Base-by-base conservation (phyloP, 768 basidiomycete species). In the Macrolepiota dolichaula region DNA sequence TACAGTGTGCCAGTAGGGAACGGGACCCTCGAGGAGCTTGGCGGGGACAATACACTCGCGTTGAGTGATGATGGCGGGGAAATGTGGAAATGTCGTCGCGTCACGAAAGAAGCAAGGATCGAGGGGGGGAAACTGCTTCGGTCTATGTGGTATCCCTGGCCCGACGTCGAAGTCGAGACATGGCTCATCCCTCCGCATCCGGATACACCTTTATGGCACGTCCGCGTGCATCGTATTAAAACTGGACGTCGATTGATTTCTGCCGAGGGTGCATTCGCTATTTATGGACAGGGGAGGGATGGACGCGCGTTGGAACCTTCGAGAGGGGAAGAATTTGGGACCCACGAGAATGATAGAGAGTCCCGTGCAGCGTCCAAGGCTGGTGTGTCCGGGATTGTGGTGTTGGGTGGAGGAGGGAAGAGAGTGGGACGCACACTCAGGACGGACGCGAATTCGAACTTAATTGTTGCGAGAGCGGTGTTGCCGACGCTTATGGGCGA, bases 91-190 rank as follows among this genome's bases (percentile, higher is more conserved):
- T 81, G 84, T 64, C 77, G 90, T 27, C 73, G 89, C 52, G 81
- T 80, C 51, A 87, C 87, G 1, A 77, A 79, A 63, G 85, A 87
- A 62, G 86, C 88, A 19, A 73, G 81, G 38, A 75, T 87, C 51
- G 81, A 85, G 74, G 70, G 73, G 37, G 73, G 77, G 60, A 76
- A 73, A 51, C 85, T 85, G 81, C 74, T 92, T 46, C 75, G 83
- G 55, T 84, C 85, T 47, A 83, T 83, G 77, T 92, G 90, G 90
- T 81, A 83, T 66, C 89, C 89, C 13, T 91, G 87, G 87, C 75
- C 77, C 44, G 88, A 84, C 69, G 87, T 89, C 32, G 76, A 81
- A 60, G 84, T 92, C 49, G 88, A 90, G 73, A 91, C 89, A 24
- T 88, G 85, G 85, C 79, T 91, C 15, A 74, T 89, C 6, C 89